phyloP scores from a whole-genome alignment of 169 alveolate species.

The Plasmodium reichenowi region DNA sequence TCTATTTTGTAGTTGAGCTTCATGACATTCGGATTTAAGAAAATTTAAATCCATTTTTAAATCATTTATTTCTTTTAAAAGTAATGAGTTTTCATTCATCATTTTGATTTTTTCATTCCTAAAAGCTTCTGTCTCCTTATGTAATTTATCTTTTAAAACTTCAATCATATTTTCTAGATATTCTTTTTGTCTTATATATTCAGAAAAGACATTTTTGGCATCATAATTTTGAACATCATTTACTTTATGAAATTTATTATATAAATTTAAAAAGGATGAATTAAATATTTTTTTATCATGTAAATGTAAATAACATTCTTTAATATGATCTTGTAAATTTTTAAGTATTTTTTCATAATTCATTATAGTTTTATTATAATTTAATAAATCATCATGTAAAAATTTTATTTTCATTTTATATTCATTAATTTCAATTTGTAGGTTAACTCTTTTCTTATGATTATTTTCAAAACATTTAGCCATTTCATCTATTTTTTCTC shows the following conservation, averaged over 20 bases:
- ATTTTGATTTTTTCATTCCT: slow-evolving; percentile 66
- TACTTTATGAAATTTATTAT: slow-evolving; percentile 69
- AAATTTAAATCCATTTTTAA: slow-evolving; percentile 70
- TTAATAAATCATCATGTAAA: slow-evolving; percentile 64
- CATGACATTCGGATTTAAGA: slow-evolving; percentile 65
- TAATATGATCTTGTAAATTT: slow-evolving; percentile 70
- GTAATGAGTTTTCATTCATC: slow-evolving; percentile 73
- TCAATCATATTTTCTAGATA: slow-evolving; percentile 69
- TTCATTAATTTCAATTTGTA: slow-evolving; percentile 73
- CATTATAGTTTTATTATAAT: slow-evolving; percentile 61
- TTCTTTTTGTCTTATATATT: slow-evolving; percentile 66
- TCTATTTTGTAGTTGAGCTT: slow-evolving; percentile 30
- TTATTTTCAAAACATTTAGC: slow-evolving; percentile 74
- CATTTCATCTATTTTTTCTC: slow-evolving; percentile 74
- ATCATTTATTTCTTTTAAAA: slow-evolving; percentile 69
- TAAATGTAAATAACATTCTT: slow-evolving; percentile 64
- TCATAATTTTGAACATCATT: slow-evolving; percentile 70
- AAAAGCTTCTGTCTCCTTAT: slow-evolving; percentile 72
- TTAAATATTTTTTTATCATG: slow-evolving; percentile 75
- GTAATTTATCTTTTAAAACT: slow-evolving; percentile 54
- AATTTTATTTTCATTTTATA: slow-evolving; percentile 71
- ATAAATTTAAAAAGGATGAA: slow-evolving; percentile 63
- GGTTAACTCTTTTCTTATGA: slow-evolving; percentile 61
- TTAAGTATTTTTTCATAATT: slow-evolving; percentile 67
- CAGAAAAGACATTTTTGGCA: slow-evolving; percentile 72